Conservation (phyloP, 352 stramenopile species). For the Globisporangium camurandrum region DNA sequence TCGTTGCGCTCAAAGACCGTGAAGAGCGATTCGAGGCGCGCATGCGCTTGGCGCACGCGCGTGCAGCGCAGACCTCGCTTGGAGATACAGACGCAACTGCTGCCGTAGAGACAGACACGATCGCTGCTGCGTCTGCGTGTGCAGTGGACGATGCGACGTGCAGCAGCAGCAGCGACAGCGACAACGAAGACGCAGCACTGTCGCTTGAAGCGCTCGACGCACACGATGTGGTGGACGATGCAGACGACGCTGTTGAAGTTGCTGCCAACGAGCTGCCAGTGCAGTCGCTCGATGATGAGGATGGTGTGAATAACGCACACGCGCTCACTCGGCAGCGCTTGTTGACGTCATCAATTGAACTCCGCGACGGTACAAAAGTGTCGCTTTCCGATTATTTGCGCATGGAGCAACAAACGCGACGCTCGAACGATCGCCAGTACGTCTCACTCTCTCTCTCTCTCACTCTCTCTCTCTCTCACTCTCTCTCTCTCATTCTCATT, state of each 20-base stretch:
- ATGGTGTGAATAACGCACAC: too few relatives aligned
- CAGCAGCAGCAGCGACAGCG: slow-evolving; percentile 7
- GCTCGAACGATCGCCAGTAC: not conserved
- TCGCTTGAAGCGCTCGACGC: slow-evolving; percentile 28
- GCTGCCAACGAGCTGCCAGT: too few relatives aligned
- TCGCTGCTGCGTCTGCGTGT: slow-evolving; percentile 7
- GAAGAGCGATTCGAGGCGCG: slow-evolving; percentile 59
- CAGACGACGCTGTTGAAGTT: too few relatives aligned
- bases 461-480: not conserved
- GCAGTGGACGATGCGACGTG: slow-evolving; percentile 8
- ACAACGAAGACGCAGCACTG: slow-evolving; percentile 1
- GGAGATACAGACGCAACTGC: not conserved
- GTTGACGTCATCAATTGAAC: too few relatives aligned
- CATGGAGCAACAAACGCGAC: slow-evolving; percentile 15
- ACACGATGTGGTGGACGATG: not conserved
- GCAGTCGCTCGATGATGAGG: slow-evolving; percentile 9
- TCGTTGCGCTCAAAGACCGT: slow-evolving; percentile 52
- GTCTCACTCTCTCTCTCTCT: not conserved
- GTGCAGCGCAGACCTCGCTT: slow-evolving; percentile 29
- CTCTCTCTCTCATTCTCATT: not conserved
- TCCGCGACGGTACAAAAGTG: slow-evolving; percentile 49
- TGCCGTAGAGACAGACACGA: not conserved
- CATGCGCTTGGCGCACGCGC: slow-evolving; percentile 41
- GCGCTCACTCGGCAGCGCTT: too few relatives aligned
- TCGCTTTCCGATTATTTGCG: slow-evolving; percentile 58